Evolutionary conservation across 2,329 filamentous ascomycete genomes (phyloP).

Genomic region (Fusarium illudens): DNA sequence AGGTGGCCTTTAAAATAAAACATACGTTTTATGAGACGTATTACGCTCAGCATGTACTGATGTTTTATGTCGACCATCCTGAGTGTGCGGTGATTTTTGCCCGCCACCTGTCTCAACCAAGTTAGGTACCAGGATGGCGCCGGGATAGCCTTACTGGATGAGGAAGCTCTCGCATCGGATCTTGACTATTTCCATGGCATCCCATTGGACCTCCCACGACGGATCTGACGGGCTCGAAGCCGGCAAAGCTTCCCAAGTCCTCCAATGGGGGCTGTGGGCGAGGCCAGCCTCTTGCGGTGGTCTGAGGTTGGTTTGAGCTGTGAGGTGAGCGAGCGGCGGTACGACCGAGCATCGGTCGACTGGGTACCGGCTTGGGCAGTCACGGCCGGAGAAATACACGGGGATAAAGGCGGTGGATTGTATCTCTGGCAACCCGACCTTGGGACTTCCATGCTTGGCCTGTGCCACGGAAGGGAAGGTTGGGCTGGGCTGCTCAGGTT

Average conservation of each 20-base stretch:
- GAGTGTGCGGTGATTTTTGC: slow-evolving; percentile 9
- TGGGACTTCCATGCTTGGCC: too few species aligned
- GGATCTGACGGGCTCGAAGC: slow-evolving; percentile 26
- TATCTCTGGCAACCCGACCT: not conserved
- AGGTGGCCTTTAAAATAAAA: not conserved
- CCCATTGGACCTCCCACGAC: slow-evolving; percentile 21
- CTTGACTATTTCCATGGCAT: slow-evolving; percentile 9
- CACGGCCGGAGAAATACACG: slow-evolving; percentile 18
- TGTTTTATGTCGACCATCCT: slow-evolving; percentile 2
- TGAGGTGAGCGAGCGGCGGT: not conserved
- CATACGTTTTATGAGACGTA: not conserved
- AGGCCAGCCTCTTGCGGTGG: slow-evolving; percentile 19
- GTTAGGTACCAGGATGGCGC: not conserved
- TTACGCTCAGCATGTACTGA: not conserved
- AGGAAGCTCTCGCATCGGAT: slow-evolving; percentile 3
- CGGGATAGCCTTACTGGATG: slow-evolving; percentile 11
- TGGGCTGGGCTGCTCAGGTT: not conserved
- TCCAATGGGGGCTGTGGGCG: slow-evolving; percentile 28
- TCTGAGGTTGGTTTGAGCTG: slow-evolving; percentile 29
- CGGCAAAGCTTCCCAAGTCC: slow-evolving; percentile 15
- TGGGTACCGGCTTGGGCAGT: slow-evolving; percentile 14
- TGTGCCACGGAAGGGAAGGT: not conserved
- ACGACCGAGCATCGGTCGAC: slow-evolving; percentile 8
- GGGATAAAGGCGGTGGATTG: slow-evolving; percentile 11
- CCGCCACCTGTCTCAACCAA: not conserved